Percentiles rank a stretch among this genome's conserved stretches.
Conservation (phyloP, 441 rosid genomes). For the Populus hybrid region DNA sequence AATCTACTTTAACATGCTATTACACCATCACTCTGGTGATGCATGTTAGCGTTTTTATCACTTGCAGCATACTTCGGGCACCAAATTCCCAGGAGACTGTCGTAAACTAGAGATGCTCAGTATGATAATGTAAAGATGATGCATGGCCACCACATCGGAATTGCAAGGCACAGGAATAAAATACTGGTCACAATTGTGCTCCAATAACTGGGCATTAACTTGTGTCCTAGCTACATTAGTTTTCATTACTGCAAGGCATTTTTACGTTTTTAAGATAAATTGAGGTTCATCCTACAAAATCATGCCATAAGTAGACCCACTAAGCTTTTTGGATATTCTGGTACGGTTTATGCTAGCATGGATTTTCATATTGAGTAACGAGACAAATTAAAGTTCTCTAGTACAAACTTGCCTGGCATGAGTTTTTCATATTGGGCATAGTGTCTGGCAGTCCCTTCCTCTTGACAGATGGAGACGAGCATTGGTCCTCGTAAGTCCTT, state of each 20-base stretch:
- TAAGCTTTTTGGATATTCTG: neutral
- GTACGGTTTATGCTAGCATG: neutral
- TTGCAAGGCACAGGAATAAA: neutral
- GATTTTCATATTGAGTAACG: neutral
- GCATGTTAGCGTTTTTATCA: neutral
- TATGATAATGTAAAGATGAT: neutral
- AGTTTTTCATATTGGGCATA: slow-evolving; percentile 27
- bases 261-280: neutral
- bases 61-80: neutral
- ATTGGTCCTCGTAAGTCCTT: slow-evolving; percentile 29
- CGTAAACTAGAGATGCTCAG: neutral
- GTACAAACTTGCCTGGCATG: slow-evolving; percentile 52
- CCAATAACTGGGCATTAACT: neutral
- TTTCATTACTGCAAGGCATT: neutral
- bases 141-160: neutral
- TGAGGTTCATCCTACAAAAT: neutral
- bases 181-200: neutral
- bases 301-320: neutral
- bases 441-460: slow-evolving; percentile 30
- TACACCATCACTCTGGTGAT: neutral
- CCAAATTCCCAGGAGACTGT: neutral
- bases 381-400: neutral
- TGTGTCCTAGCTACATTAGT: neutral
- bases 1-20: neutral
- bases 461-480: slow-evolving; percentile 20